These are phyloP conservation scores for Penicillium rolfsii DNA, from an alignment of 2,329 filamentous ascomycete species.

Conservation along the genomic window DNA sequence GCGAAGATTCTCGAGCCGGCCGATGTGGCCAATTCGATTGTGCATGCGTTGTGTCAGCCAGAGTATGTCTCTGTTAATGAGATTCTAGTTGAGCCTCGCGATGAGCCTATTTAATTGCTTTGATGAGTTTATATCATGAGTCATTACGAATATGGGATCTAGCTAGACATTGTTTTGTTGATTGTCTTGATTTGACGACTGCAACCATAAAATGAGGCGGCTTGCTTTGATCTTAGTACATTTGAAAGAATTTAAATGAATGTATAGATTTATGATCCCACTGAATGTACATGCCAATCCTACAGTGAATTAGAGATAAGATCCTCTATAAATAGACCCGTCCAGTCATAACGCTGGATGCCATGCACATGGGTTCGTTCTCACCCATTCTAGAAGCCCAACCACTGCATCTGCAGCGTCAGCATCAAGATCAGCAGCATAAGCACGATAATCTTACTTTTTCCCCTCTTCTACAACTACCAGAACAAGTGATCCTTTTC, in stretches of 20 bases:
- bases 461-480: not conserved
- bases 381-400: not conserved
- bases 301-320: not conserved
- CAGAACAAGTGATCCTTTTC: not conserved
- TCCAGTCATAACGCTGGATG: not conserved
- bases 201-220: not conserved
- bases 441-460: not conserved
- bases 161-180: slow-evolving; percentile 1
- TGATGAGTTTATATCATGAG: not conserved
- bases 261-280: not conserved
- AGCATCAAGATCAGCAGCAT: not conserved
- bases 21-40: slow-evolving; percentile 72
- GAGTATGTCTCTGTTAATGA: slow-evolving; percentile 79
- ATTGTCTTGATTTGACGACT: not conserved
- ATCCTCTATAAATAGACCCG: not conserved
- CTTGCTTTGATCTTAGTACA: not conserved
- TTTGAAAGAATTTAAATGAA: not conserved
- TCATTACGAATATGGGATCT: not conserved
- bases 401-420: not conserved
- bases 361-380: not conserved
- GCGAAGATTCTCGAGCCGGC: slow-evolving; percentile 74
- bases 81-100: slow-evolving; percentile 75
- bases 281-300: not conserved
- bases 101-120: slow-evolving; percentile 55
- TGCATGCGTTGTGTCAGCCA: slow-evolving; percentile 75